Evolutionary conservation across 1,139 yeast species (phyloP), one percentile per base, ranked within the genome.

Genomic region (Pneumocystis oryctolagi): DNA sequence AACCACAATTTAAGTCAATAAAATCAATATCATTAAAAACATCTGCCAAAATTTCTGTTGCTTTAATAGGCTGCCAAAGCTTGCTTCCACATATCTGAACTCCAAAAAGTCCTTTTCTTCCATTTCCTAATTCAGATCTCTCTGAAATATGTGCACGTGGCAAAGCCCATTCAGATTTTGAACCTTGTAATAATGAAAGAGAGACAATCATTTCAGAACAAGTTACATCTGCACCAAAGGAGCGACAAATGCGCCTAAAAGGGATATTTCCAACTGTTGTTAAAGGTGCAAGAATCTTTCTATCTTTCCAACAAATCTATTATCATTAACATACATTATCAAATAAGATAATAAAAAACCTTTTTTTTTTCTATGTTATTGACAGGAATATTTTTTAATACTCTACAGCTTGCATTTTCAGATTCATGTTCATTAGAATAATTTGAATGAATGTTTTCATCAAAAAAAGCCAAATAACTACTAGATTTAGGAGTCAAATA

Each of bases 221-320:
- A 0, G 98, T 92, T 18, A 90, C 81, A 70, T 92, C 97, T 5
- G 96, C 96, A 32, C 97, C 97, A 53, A 89, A 76, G 0, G 85
- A 79, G 70, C 85, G 87, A 97, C 94, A 92, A 65, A 94, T 79
- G 68, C 97, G 81, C 73, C 99, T 85, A 75, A 84, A 92, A 16
- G 99, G 98, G 70, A 94, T 78, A 73, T 92, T 92, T 39, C 99
- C 99, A 6, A 94, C 98, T 0, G 99, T 92, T 30, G 99, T 94
- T 67, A 92, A 80, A 1, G 99, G 99, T 0, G 97, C 89, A 14
- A 92, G 85, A 66, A 92, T 89, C 73, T 89, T 90, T 66, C 94
- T 92, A 56, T 82, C 76, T 62, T 79, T 77, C 62, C 87, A 79
- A 71, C 89, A 77, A 60, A 94, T 73, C 65, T 37, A 32, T 32